Evolutionary conservation across 169 alveolate genomes (phyloP).

Genomic region (Miamiensis avidus): DNA sequence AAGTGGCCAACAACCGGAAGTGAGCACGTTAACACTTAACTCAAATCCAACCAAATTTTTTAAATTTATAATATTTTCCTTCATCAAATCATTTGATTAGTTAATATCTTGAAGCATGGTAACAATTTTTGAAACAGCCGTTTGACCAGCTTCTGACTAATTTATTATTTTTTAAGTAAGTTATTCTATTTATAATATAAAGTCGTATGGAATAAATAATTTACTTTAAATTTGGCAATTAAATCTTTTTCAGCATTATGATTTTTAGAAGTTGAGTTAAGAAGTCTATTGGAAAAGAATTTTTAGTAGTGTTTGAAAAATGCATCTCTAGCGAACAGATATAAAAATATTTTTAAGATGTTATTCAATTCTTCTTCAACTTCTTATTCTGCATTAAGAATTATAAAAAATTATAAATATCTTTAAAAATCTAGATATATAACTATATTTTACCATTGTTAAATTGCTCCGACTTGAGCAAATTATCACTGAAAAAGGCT

Average conservation of each 20-base stretch:
- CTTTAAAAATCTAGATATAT: background rate
- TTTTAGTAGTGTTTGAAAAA: slow-evolving; percentile 64
- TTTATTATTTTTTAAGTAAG: slow-evolving; percentile 3
- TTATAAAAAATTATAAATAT: slow-evolving; percentile 41
- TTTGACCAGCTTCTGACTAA: slow-evolving; percentile 41
- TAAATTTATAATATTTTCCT: slow-evolving; percentile 38
- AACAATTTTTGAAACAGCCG: slow-evolving; percentile 51
- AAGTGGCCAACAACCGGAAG: slow-evolving; percentile 73
- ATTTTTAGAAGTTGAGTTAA: slow-evolving; percentile 47
- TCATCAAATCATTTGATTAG: slow-evolving; percentile 41
- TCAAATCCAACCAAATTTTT: slow-evolving; percentile 30
- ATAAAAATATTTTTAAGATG: slow-evolving; percentile 55
- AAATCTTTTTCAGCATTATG: slow-evolving; percentile 54
- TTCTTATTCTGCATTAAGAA: slow-evolving; percentile 27
- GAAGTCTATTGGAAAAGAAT: slow-evolving; percentile 48
- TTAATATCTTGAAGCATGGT: slow-evolving; percentile 72
- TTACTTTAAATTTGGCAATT: slow-evolving; percentile 54
- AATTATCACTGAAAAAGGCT: slow-evolving; percentile 54
- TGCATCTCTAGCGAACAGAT: slow-evolving; percentile 56
- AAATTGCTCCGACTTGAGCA: slow-evolving; percentile 29
- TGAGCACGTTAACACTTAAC: slow-evolving; percentile 50
- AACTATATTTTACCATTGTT: background rate
- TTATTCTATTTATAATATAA: background rate
- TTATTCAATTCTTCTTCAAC: slow-evolving; percentile 52
- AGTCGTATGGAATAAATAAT: background rate